Conservation (phyloP, 2,329 filamentous ascomycete genomes). For the Hirsutella minnesotensis region DNA sequence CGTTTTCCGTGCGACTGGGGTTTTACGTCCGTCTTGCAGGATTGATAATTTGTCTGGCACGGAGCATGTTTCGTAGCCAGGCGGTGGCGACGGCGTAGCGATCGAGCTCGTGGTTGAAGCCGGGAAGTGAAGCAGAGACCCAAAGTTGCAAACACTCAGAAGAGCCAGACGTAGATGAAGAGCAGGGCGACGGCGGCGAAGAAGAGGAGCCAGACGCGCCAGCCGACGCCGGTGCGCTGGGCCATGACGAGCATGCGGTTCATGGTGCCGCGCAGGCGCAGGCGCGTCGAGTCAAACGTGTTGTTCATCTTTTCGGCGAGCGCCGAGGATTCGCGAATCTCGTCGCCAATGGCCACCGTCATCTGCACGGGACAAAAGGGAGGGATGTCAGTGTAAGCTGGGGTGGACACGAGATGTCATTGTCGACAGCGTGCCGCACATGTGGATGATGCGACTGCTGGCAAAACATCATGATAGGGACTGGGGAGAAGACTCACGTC, state of each 20-base stretch:
- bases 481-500: slow-evolving; percentile 46
- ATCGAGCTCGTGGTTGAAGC: too few species aligned
- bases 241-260: slow-evolving; percentile 96
- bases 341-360: slow-evolving; percentile 85
- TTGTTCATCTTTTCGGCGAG: slow-evolving; percentile 95
- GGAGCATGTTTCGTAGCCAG: too few species aligned
- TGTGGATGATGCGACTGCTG: too few species aligned
- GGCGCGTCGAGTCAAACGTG: slow-evolving; percentile 73
- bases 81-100: too few species aligned
- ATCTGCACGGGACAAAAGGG: slow-evolving; percentile 41
- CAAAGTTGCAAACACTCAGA: slow-evolving; percentile 35
- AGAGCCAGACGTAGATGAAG: slow-evolving; percentile 90
- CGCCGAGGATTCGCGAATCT: slow-evolving; percentile 81
- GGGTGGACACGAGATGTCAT: too few species aligned
- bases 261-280: slow-evolving; percentile 83
- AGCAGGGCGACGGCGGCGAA: slow-evolving; percentile 71
- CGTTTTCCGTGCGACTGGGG: too few species aligned
- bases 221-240: slow-evolving; percentile 83
- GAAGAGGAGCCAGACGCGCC: slow-evolving; percentile 88
- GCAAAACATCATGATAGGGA: too few species aligned
- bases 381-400: not conserved
- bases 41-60: too few species aligned
- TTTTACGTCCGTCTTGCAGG: too few species aligned
- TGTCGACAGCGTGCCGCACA: too few species aligned
- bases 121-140: too few species aligned